These are phyloP conservation scores for slime mould (Dictyostelium discoideum) DNA, from an alignment of 78 protist species.

Conservation along the genomic window DNA sequence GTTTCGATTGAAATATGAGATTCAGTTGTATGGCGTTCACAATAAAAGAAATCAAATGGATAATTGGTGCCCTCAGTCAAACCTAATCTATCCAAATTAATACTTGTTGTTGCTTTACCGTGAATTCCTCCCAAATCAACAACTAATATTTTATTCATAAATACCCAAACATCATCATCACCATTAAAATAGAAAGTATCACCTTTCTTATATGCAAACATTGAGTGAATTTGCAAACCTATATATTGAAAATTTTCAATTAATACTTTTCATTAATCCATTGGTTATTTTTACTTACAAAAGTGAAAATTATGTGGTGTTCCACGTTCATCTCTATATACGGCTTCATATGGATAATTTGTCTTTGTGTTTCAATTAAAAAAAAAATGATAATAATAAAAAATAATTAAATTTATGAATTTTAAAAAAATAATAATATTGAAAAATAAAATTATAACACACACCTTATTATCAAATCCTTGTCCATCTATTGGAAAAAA, in stretches of 20 bases:
- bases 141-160: conserved; percentile 32
- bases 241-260: background rate
- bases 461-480: conserved; percentile 19
- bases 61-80: background rate
- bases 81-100: conserved; percentile 2
- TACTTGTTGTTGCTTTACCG: background rate
- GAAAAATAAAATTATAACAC: no score
- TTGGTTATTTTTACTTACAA: background rate
- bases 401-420: no score
- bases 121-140: conserved; percentile 71
- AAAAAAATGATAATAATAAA: no score
- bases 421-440: no score
- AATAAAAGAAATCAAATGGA: conserved; percentile 76
- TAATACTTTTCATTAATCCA: background rate
- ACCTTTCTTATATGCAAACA: background rate
- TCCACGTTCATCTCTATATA: background rate
- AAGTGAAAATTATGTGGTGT: conserved; percentile 52
- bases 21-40: conserved; percentile 16
- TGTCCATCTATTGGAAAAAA: conserved; percentile 52
- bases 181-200: conserved; percentile 30
- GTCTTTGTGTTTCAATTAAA: no score
- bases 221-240: background rate
- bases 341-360: background rate
- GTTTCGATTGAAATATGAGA: background rate
- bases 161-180: conserved; percentile 73